A percentile compares a stretch with the other conserved stretches of the same genome.
These are phyloP conservation scores for Xerocomellus chrysenteron DNA, from an alignment of 768 basidiomycete species.

Conservation along the genomic window DNA sequence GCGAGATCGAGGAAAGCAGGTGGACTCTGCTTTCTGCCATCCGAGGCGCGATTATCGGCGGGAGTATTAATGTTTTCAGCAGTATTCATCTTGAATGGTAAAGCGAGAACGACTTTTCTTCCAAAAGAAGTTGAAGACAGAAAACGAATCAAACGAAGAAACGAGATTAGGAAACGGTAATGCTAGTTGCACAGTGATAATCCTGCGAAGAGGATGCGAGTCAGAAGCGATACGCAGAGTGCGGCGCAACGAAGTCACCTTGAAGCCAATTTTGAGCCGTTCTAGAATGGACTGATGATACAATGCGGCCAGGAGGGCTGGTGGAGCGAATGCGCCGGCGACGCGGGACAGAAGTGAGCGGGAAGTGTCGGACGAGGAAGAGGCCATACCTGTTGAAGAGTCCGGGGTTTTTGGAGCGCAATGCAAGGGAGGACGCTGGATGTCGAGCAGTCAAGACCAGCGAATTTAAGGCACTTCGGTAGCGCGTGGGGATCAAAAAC, in stretches of 20 bases:
- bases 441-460: constrained; percentile 31
- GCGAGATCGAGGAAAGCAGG: constrained; percentile 93
- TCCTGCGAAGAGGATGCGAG: constrained; percentile 38
- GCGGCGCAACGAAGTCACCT: constrained; percentile 41
- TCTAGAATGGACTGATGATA: constrained; percentile 80
- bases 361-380: constrained; percentile 10
- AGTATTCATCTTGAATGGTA: constrained; percentile 63
- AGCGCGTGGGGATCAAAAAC: constrained; percentile 41
- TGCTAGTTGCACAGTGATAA: constrained; percentile 67
- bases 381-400: constrained; percentile 46
- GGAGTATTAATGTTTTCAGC: constrained; percentile 69
- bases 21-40: constrained; percentile 81
- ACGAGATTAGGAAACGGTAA: constrained; percentile 50
- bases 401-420: constrained; percentile 31
- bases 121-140: constrained; percentile 48
- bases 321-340: constrained; percentile 19
- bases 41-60: constrained; percentile 69
- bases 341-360: constrained; percentile 24
- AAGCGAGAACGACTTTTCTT: constrained; percentile 50
- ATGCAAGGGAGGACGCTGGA: constrained; percentile 33
- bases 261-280: constrained; percentile 74
- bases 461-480: constrained; percentile 43
- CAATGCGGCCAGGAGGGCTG: constrained; percentile 61
- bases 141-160: constrained; percentile 43
- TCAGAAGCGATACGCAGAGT: constrained; percentile 25